phyloP scores from a whole-genome alignment of 2,329 filamentous ascomycete species.

The Aspergillus hortae region DNA sequence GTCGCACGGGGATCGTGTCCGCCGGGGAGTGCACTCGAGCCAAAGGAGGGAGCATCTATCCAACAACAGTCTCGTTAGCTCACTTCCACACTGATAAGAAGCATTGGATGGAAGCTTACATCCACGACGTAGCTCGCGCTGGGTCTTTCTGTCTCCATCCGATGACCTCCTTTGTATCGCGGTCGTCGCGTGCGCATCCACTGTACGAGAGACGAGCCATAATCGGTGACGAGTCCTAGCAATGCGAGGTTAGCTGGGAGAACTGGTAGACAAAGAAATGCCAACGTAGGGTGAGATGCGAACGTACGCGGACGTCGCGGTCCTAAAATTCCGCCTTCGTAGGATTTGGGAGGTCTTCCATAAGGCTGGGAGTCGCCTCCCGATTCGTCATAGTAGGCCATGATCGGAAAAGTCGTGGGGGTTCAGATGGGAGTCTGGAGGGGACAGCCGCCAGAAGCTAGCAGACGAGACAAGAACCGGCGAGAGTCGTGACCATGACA shows the following conservation, averaged over 20 bases:
- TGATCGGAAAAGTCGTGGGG: conserved; percentile 14
- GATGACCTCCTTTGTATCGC: conserved; percentile 67
- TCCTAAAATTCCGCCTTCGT: conserved; percentile 32
- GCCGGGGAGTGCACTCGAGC: conserved; percentile 71
- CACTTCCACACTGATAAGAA: background rate
- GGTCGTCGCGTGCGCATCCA: conserved; percentile 84
- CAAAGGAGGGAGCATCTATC: conserved; percentile 79
- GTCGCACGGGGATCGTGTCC: conserved; percentile 88
- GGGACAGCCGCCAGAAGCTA: conserved; percentile 7
- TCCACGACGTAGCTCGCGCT: conserved; percentile 87
- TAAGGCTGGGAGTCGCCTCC: conserved; percentile 31
- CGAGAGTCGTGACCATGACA: conserved; percentile 18
- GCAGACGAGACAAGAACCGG: conserved; percentile 10
- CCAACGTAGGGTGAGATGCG: background rate
- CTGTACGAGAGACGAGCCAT: conserved; percentile 82
- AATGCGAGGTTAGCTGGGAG: conserved; percentile 14
- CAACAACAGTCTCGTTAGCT: conserved; percentile 5
- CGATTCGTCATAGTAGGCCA: conserved; percentile 40
- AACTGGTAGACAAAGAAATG: background rate
- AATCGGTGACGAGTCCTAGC: conserved; percentile 84
- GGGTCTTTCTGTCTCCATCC: conserved; percentile 76
- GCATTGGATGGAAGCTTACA: conserved; percentile 48
- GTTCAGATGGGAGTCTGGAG: background rate
- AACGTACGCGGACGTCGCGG: conserved; percentile 40
- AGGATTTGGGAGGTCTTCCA: conserved; percentile 29